A percentile compares a stretch with the other conserved stretches of the same genome.
phyloP scores from a whole-genome alignment of 2,329 filamentous ascomycete species.

The Xylariaceae sp. region DNA sequence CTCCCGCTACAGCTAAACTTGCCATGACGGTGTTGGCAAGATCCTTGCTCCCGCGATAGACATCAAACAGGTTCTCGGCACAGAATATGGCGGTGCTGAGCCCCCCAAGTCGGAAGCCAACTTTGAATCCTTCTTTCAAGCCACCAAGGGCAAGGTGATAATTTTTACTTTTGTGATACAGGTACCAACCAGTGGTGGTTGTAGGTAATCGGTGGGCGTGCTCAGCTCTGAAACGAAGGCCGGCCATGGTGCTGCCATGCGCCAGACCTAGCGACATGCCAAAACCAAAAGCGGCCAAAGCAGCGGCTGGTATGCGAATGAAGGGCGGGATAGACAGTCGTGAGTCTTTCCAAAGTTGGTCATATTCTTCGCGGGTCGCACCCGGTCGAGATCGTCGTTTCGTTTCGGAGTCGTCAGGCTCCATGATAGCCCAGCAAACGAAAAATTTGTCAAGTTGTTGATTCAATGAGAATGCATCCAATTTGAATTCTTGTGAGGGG shows the following conservation, averaged over 20 bases:
- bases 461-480: too few species aligned
- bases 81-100: conserved; percentile 75
- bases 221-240: conserved; percentile 86
- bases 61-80: conserved; percentile 82
- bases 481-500: too few species aligned
- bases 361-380: conserved; percentile 29
- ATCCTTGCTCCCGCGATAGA: conserved; percentile 65
- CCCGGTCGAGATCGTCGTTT: conserved; percentile 13
- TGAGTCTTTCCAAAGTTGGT: conserved; percentile 36
- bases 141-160: conserved; percentile 79
- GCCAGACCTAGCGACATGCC: conserved; percentile 68
- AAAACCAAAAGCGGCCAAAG: conserved; percentile 59
- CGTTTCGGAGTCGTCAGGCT: conserved; percentile 5
- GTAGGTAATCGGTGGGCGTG: conserved; percentile 91
- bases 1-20: conserved; percentile 76
- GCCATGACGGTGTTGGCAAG: conserved; percentile 78
- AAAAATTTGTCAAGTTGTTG: too few species aligned
- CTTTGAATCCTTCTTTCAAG: conserved; percentile 70
- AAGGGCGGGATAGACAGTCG: conserved; percentile 61
- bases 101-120: conserved; percentile 65
- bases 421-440: too few species aligned
- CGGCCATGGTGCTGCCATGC: conserved; percentile 69
- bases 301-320: conserved; percentile 62
- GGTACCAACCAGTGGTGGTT: conserved; percentile 82
- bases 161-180: conserved; percentile 99